These are phyloP conservation scores for Favolaschia claudopus DNA, from an alignment of 768 basidiomycete genomes.

Conservation along the genomic window DNA sequence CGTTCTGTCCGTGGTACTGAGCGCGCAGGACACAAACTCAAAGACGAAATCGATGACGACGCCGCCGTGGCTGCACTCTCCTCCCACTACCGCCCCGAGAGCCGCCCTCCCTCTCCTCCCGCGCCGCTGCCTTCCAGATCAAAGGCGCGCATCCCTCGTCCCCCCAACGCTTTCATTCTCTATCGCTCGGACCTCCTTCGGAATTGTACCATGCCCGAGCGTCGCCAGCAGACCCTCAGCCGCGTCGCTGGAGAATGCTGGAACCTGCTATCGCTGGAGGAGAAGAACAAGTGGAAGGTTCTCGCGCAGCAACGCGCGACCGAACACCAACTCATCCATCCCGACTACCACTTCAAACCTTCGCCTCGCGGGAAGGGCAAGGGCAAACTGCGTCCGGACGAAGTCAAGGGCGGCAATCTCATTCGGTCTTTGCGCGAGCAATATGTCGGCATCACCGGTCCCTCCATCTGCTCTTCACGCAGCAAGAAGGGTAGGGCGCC, in stretches of 20 bases:
- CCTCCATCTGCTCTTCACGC: conserved; percentile 44
- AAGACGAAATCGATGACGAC: not conserved
- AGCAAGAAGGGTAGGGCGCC: conserved; percentile 40
- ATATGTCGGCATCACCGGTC: conserved; percentile 41
- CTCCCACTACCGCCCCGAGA: conserved; percentile 11
- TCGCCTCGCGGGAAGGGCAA: conserved; percentile 42
- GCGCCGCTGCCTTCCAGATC: conserved; percentile 1
- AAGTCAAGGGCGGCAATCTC: conserved; percentile 32
- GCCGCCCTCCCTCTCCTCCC: conserved; percentile 1
- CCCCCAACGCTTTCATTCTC: conserved; percentile 86
- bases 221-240: conserved; percentile 77
- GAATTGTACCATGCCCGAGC: conserved; percentile 57
- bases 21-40: conserved; percentile 10
- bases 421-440: conserved; percentile 45
- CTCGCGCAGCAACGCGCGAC: conserved; percentile 56
- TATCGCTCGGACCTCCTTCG: conserved; percentile 74
- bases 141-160: conserved; percentile 70
- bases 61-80: not conserved
- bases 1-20: conserved; percentile 25
- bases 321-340: conserved; percentile 58
- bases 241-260: conserved; percentile 75
- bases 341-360: conserved; percentile 71
- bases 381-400: conserved; percentile 22
- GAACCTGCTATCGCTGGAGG: conserved; percentile 58
- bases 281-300: conserved; percentile 54